Conservation (phyloP, 1,139 yeast genomes). For the Geotrichum fermentans region DNA sequence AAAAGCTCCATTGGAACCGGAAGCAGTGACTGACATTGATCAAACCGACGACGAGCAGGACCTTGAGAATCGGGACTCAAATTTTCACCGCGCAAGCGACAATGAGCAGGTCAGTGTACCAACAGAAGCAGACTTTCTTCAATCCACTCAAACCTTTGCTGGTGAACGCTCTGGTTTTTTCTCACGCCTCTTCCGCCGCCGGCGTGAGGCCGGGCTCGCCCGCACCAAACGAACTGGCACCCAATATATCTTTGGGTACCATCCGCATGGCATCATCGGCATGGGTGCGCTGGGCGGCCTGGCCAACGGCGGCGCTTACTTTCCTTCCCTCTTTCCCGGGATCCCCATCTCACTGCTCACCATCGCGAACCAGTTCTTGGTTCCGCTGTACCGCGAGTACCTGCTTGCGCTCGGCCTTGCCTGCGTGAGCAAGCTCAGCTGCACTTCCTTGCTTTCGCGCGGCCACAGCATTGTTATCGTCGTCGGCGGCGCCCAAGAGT, state of each 20-base stretch:
- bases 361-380: conserved; percentile 69
- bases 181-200: background rate
- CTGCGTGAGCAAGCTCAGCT: conserved; percentile 73
- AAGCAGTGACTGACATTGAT: too few species aligned
- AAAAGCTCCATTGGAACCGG: too few species aligned
- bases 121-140: background rate
- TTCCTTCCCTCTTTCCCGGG: conserved; percentile 72
- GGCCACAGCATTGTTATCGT: conserved; percentile 77
- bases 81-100: background rate
- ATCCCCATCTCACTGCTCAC: conserved; percentile 74
- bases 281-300: conserved; percentile 86
- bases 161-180: background rate
- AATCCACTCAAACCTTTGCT: background rate
- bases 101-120: background rate
- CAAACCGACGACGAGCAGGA: too few species aligned
- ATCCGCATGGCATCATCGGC: conserved; percentile 94
- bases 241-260: conserved; percentile 83
- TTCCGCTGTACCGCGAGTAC: conserved; percentile 87
- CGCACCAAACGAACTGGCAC: conserved; percentile 27
- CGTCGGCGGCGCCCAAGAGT: conserved; percentile 93
- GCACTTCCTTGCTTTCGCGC: conserved; percentile 55
- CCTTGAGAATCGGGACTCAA: too few species aligned
- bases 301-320: conserved; percentile 73
- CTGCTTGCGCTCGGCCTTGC: conserved; percentile 74
- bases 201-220: too few species aligned